phyloP scores from a whole-genome alignment of 2,329 filamentous ascomycete species.

The Leptographium lundbergii region DNA sequence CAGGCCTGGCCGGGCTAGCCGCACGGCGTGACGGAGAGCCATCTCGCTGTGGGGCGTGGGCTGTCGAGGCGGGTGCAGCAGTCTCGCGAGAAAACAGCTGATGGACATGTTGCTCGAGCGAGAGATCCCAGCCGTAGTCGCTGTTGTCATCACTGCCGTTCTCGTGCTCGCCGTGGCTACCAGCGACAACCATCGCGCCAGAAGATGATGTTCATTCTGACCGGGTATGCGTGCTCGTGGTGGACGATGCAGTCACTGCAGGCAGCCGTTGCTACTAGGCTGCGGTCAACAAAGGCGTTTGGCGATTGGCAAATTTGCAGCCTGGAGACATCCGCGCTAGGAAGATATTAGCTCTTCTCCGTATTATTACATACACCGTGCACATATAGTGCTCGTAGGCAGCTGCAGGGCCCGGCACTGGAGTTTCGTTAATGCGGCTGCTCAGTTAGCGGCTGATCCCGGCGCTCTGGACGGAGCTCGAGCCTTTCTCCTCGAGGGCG shows the following conservation, averaged over 20 bases:
- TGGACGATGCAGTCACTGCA: too few species aligned
- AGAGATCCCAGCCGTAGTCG: slow-evolving; percentile 35
- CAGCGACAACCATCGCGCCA: not conserved
- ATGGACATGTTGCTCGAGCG: slow-evolving; percentile 29
- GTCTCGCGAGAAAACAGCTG: slow-evolving; percentile 2
- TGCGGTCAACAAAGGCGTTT: too few species aligned
- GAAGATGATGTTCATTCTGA: not conserved
- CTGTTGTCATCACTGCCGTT: slow-evolving; percentile 22
- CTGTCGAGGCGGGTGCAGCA: not conserved
- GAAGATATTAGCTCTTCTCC: not conserved
- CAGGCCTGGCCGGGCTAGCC: not conserved
- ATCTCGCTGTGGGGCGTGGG: not conserved
- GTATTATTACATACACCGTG: not conserved
- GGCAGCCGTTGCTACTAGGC: too few species aligned
- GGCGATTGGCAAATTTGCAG: too few species aligned
- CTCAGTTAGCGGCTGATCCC: not conserved
- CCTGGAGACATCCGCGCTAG: too few species aligned
- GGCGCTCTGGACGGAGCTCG: not conserved
- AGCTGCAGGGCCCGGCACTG: not conserved
- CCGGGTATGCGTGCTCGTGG: not conserved
- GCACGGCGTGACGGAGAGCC: not conserved
- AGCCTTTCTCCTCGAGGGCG: too few species aligned
- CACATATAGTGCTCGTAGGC: too few species aligned
- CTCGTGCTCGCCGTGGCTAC: not conserved
- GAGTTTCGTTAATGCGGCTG: not conserved